Base-by-base conservation (phyloP, 306 rosid genomes). In the Albizia julibrissin region DNA sequence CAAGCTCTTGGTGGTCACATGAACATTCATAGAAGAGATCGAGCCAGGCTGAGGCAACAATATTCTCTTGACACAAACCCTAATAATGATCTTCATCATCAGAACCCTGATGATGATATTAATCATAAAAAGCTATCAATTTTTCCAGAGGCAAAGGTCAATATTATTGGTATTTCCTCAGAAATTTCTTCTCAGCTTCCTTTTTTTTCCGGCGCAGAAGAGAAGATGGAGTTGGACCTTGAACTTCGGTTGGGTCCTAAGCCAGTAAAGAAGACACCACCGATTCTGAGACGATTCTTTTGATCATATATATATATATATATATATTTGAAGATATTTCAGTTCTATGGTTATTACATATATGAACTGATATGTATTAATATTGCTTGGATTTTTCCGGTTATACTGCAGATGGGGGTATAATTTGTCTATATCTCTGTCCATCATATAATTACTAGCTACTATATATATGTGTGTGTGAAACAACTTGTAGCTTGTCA, bases 1-100 rank as follows among this genome's bases (percentile, higher is more conserved):
- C 69, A 62, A 62, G 69, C 69, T 62, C 69, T 62, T 27, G 69
- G 69, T 4, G 69, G 69, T 62, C 69, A 62, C 19, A 62, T 62
- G 69, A 62, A 62, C 37, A 62, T 62, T 12, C 69, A 62, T 27
- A 62, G 69, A 27, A 26, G 37, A 27, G 69, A 62, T 29, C 33
- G 69, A 62, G 69, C 69, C 3, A 27, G 34, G 69, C 69, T 26
- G 69, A 62, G 37, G 9, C 69, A 62, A 62, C 69, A 62, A 62
- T 62, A 27, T 62, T 27, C 69, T 62, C 39, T 62, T 26, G 69
- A 62, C 69, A 62, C 65, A 13, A 58, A 58, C 65, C 29, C 29
- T 22, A 22, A 22, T 58, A 22, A 58, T 22, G 65, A 58, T n/a
- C 64, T 56, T 56, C n/a, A 52, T 59, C 13, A 58, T 22, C 65